phyloP scores from a whole-genome alignment of 129 eudicot genomes.

The Lonicera japonica region DNA sequence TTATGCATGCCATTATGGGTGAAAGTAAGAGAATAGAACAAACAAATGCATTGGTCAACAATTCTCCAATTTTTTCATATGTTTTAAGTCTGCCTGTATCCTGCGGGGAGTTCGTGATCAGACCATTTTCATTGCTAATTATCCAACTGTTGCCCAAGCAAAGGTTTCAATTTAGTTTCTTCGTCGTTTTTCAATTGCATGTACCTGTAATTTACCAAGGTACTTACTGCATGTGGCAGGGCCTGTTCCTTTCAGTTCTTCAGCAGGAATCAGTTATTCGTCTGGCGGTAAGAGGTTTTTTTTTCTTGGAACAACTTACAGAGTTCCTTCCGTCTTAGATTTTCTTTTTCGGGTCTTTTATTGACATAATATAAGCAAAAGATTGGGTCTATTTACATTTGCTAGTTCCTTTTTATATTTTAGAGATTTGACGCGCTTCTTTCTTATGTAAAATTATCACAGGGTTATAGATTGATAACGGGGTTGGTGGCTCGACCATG shows the following conservation, averaged over 20 bases:
- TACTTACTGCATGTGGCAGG: conserved; percentile 42
- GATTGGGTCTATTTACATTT: not conserved
- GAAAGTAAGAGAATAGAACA: not conserved
- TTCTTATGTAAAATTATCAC: conserved; percentile 6
- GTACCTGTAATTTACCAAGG: not conserved
- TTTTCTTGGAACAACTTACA: not conserved
- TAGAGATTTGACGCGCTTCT: conserved; percentile 5
- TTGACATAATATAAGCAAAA: not conserved
- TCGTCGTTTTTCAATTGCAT: not conserved
- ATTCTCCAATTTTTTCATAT: not conserved
- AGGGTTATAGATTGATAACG: conserved; percentile 74
- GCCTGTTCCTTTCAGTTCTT: conserved; percentile 68
- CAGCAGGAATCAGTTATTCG: conserved; percentile 84
- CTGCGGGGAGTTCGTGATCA: not conserved
- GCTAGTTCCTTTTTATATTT: no score
- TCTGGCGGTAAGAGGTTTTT: conserved; percentile 50
- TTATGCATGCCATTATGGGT: not conserved
- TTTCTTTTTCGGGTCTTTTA: not conserved
- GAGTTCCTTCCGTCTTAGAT: not conserved
- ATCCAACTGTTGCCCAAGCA: conserved; percentile 1
- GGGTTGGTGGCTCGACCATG: conserved; percentile 84
- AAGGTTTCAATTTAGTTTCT: not conserved
- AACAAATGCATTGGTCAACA: not conserved
- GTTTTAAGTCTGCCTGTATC: not conserved
- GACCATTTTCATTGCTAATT: not conserved